phyloP scores from a whole-genome alignment of 192 early-diverging fungal genomes.

The Oehlia diaphana region DNA sequence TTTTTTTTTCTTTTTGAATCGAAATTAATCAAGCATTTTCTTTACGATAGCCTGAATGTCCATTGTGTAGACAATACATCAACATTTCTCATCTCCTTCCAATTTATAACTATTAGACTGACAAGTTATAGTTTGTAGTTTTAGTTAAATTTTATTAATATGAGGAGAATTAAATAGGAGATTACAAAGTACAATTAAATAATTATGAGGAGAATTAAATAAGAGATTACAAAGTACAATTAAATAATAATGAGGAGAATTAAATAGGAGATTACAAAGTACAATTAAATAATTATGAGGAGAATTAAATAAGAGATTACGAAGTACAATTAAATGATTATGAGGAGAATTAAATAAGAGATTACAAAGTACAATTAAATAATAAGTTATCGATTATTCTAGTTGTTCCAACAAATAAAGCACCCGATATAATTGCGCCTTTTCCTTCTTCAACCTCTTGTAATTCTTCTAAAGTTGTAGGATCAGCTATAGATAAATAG shows the following conservation, averaged over 20 bases:
- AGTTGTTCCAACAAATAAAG: slow-evolving; percentile 83
- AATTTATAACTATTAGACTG: slow-evolving; percentile 51
- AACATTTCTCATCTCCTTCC: slow-evolving; percentile 72
- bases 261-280: not conserved
- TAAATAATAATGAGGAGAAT: slow-evolving; percentile 56
- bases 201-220: no score
- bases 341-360: no score
- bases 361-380: slow-evolving; percentile 47
- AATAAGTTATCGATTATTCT: slow-evolving; percentile 94
- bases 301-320: not conserved
- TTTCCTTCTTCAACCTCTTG: slow-evolving; percentile 45
- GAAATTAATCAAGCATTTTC: not conserved
- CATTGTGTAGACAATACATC: slow-evolving; percentile 84
- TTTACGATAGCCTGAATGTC: slow-evolving; percentile 77
- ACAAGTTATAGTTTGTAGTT: no score
- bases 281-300: slow-evolving; percentile 54
- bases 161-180: no score
- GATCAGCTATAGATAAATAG: slow-evolving; percentile 82
- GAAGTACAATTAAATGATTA: slow-evolving; percentile 55
- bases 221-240: slow-evolving; percentile 27
- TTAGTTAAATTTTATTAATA: no score
- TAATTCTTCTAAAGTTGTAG: slow-evolving; percentile 65
- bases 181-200: no score
- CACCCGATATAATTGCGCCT: slow-evolving; percentile 81
- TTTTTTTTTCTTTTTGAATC: not conserved